Base-by-base conservation (phyloP, 768 basidiomycete species). In the Leucocoprinus birnbaumii region DNA sequence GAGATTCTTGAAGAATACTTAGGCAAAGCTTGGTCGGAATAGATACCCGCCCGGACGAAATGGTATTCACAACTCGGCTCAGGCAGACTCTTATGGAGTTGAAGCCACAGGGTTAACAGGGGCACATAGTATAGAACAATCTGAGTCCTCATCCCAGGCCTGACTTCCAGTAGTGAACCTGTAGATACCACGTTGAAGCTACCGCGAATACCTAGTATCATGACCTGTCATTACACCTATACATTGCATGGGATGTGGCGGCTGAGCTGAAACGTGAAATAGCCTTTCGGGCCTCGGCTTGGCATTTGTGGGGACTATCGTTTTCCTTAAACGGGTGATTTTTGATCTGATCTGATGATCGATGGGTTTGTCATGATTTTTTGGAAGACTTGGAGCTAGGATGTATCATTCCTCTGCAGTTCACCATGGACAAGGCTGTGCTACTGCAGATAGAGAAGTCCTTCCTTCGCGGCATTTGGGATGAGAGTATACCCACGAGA, bases 391-490 rank as follows among this genome's bases (percentile, higher is more conserved):
- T 31, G 31, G 31, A 11, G 31, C 31, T 31, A 11, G 31, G 11
- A 31, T 31, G 6, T 11, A 31, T 31, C 44, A 46, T 53, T 37
- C 22, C 31, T 24, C 24, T 43, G 19, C 27, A 37, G 35, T 38
- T 19, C 51, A 34, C 35, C 47, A 58, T 58, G 57, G 41, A 58
- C 46, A 43, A 14, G 46, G 59, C 51, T 57, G 61, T 56, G 51
- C 67, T 63, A 47, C 59, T 34, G 48, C 65, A 43, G 27, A 64
- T 87, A 55, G 82, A 90, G 67, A 82, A 74, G 59, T 75, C 79
- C 35, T 71, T 90, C 18, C 68, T 90, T n/a, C 67, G 66, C 40
- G 85, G 85, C 3, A 63, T 65, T 62, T 78, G 77, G 71, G 66
- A 75, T 44, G 45, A 57, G 2, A 48, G 61, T 21, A 58, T 61